Conservation (phyloP, 495 filamentous ascomycete species). For the Cudoniella acicularis region DNA sequence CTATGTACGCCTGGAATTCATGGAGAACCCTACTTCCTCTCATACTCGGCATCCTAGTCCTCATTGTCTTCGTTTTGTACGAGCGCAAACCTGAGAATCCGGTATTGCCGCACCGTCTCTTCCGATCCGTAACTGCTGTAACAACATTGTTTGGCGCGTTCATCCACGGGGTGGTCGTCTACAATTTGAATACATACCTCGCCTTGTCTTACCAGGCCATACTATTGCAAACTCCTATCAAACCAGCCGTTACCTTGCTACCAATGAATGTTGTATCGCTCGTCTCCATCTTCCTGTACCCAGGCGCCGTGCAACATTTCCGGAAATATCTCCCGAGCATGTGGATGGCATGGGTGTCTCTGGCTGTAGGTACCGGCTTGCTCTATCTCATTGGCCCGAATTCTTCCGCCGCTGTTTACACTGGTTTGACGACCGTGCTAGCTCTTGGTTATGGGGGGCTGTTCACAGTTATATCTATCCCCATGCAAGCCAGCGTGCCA, state of each 20-base stretch:
- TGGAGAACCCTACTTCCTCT: conserved; percentile 55
- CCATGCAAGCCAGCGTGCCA: conserved; percentile 1
- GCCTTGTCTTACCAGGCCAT: conserved; percentile 64
- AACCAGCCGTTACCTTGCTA: conserved; percentile 56
- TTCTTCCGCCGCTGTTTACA: conserved; percentile 41
- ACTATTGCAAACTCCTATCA: conserved; percentile 47
- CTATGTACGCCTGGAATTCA: conserved; percentile 45
- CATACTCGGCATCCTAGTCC: conserved; percentile 39
- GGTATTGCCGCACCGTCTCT: conserved; percentile 39
- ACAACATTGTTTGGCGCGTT: conserved; percentile 37
- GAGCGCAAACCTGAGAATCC: conserved; percentile 42
- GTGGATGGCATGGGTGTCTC: conserved; percentile 48
- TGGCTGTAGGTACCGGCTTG: conserved; percentile 39
- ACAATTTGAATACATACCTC: conserved; percentile 56
- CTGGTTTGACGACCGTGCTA: conserved; percentile 45
- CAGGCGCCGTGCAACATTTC: conserved; percentile 40
- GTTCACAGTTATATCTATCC: conserved; percentile 19
- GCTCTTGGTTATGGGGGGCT: conserved; percentile 52
- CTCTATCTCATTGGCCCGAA: conserved; percentile 41
- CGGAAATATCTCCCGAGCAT: conserved; percentile 45
- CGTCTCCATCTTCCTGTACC: conserved; percentile 39
- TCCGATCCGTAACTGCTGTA: conserved; percentile 35
- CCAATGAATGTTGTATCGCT: conserved; percentile 46
- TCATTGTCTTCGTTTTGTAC: conserved; percentile 41
- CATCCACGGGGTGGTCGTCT: conserved; percentile 45